A percentile compares a stretch with the other conserved stretches of the same genome.
These are phyloP conservation scores for Mortierella sp. DNA, from an alignment of 371 early-diverging fungal genomes.

Conservation along the genomic window DNA sequence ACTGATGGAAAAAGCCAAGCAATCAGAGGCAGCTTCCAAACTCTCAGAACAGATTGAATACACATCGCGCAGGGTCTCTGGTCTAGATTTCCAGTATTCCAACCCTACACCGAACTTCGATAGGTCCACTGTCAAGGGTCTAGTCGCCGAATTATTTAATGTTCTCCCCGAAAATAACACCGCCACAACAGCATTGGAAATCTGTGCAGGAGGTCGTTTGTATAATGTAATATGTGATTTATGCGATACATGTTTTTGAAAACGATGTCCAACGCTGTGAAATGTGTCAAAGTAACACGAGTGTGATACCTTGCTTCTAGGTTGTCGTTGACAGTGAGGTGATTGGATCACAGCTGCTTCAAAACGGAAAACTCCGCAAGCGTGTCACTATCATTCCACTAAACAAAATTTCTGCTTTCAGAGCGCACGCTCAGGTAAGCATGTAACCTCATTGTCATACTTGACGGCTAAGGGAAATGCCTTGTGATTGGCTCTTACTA, in stretches of 20 bases:
- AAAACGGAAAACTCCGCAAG: conserved; percentile 81
- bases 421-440: conserved; percentile 72
- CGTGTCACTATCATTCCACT: conserved; percentile 98
- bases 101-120: conserved; percentile 90
- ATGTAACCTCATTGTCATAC: neutral
- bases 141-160: conserved; percentile 90
- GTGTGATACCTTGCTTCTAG: conserved; percentile 42
- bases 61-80: conserved; percentile 63
- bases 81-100: conserved; percentile 77
- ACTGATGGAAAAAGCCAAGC: conserved; percentile 28
- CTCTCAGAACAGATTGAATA: conserved; percentile 60
- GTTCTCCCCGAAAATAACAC: conserved; percentile 73
- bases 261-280: neutral
- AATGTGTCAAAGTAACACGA: neutral
- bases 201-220: conserved; percentile 93
- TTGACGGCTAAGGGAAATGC: neutral
- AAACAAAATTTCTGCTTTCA: conserved; percentile 89
- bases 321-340: conserved; percentile 95
- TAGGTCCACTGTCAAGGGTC: conserved; percentile 89
- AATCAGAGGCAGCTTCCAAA: conserved; percentile 24
- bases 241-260: neutral
- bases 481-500: neutral
- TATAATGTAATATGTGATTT: conserved; percentile 77
- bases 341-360: conserved; percentile 87
- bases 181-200: conserved; percentile 88